Evolutionary conservation across 495 filamentous ascomycete species (phyloP).

Genomic region (Penicillium roqueforti): DNA sequence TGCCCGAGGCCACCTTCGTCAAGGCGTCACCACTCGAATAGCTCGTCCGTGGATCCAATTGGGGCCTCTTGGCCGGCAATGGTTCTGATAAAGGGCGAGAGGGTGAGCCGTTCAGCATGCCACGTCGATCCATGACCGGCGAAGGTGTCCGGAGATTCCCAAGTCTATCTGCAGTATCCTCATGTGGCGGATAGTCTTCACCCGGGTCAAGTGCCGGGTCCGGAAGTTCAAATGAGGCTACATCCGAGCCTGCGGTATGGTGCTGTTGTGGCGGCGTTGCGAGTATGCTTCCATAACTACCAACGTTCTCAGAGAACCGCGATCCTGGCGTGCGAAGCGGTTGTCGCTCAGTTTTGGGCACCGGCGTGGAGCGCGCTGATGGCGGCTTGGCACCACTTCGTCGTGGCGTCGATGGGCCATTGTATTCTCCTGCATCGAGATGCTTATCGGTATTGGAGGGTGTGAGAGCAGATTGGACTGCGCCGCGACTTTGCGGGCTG

Average conservation of each 20-base stretch:
- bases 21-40: conserved; percentile 14
- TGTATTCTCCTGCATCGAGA: conserved; percentile 18
- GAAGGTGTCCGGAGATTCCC: conserved; percentile 22
- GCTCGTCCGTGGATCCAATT: conserved; percentile 13
- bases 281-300: conserved; percentile 73
- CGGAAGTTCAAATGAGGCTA: conserved; percentile 62
- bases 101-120: conserved; percentile 5
- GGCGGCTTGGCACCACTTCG: conserved; percentile 14
- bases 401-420: conserved; percentile 8
- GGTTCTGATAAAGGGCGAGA: conserved; percentile 9
- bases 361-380: conserved; percentile 25
- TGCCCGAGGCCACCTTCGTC: conserved; percentile 14
- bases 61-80: conserved; percentile 6
- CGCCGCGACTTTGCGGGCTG: conserved; percentile 32
- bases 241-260: conserved; percentile 29
- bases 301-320: conserved; percentile 34
- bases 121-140: conserved; percentile 27
- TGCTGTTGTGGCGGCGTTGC: conserved; percentile 52
- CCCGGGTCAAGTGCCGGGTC: conserved; percentile 62
- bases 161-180: conserved; percentile 14
- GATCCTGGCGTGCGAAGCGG: conserved; percentile 38
- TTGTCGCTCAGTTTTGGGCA: conserved; percentile 31
- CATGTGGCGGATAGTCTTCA: conserved; percentile 27
- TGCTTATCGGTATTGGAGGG: conserved; percentile 21
- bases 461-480: conserved; percentile 10